These are phyloP conservation scores for Coffea eugenioides DNA, from an alignment of 257 asterid species.

Conservation along the genomic window DNA sequence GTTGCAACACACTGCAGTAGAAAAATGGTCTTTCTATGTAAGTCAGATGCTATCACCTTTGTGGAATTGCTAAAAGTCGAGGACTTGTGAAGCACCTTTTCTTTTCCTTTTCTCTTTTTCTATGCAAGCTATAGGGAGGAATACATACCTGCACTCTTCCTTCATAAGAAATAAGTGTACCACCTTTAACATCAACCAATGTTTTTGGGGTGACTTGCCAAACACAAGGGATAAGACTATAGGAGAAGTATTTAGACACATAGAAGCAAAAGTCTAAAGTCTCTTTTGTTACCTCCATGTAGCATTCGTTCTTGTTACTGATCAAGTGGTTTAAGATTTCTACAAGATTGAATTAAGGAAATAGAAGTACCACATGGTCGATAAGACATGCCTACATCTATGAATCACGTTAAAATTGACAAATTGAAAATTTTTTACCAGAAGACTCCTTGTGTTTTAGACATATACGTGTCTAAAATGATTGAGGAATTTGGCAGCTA, in stretches of 20 bases:
- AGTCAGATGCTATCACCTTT: background rate
- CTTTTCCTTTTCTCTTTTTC: background rate
- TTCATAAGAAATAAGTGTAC: slow-evolving; percentile 88
- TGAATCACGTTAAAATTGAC: too few relatives aligned
- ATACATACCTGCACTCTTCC: slow-evolving; percentile 85
- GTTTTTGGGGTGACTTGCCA: slow-evolving; percentile 56
- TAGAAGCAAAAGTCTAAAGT: too few relatives aligned
- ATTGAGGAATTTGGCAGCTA: too few relatives aligned
- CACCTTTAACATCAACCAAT: slow-evolving; percentile 97
- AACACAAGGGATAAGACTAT: too few relatives aligned
- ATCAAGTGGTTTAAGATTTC: slow-evolving; percentile 32
- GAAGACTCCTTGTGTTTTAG: too few relatives aligned
- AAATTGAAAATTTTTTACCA: too few relatives aligned
- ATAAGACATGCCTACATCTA: too few relatives aligned
- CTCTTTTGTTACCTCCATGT: too few relatives aligned
- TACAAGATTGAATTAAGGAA: slow-evolving; percentile 57
- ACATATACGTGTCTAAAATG: too few relatives aligned
- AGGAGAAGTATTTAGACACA: too few relatives aligned
- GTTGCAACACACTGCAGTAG: background rate
- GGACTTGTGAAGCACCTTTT: too few relatives aligned
- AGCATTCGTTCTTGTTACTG: too few relatives aligned
- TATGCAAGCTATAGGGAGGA: background rate
- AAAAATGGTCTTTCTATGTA: background rate
- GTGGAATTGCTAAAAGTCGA: background rate
- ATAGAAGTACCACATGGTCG: background rate